Evolutionary conservation across 805 yeast genomes (phyloP), one percentile per base, ranked within the genome.

Genomic region (Hanseniaspora thailandica): DNA sequence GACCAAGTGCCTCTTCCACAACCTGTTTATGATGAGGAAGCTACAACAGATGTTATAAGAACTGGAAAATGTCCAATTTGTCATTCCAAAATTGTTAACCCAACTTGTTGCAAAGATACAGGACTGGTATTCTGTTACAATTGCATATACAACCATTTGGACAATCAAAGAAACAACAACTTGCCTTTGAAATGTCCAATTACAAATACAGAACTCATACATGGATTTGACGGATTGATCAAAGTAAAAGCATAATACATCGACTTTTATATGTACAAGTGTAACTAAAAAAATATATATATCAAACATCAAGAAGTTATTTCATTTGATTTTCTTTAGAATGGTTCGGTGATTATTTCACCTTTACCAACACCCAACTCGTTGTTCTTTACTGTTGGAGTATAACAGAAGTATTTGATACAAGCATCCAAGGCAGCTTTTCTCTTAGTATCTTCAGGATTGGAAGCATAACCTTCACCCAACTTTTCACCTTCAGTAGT

Each of bases 391-490:
- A 75, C 75, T 45, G 83, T 67, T 15, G 97, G 97, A 58, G 84
- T 80, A 69, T 93, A 93, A 63, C 94, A 76, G 71, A 93, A 93
- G 82, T 93, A 93, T 56, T 86, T 79, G 74, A 87, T 82, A 65
- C 93, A 77, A 33, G 97, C 89, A 66, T 84, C 84, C 33, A 88
- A 94, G 51, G 88, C 86, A 34, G 96, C 93, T 67, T 96, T 80
- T 39, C 87, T 84, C 69, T 88, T 86, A 34, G 97, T 96, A 69
- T 93, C 97, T 58, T 77, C 78, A 61, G 93, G 72, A 28, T 95
- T 84, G 6, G 94, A 74, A 35, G 97, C 99, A 63, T 84, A 87
- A 40, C 96, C 96, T 68, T 93, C 97, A 49, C 97, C 96, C 53
- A 93, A 73, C 68, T 86, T 81, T 58, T 80, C 79, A 28, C 47